A percentile compares a stretch with the other conserved stretches of the same genome.
These are phyloP conservation scores for Lactifluus subvellereus DNA, from an alignment of 768 basidiomycete genomes.

Conservation along the genomic window DNA sequence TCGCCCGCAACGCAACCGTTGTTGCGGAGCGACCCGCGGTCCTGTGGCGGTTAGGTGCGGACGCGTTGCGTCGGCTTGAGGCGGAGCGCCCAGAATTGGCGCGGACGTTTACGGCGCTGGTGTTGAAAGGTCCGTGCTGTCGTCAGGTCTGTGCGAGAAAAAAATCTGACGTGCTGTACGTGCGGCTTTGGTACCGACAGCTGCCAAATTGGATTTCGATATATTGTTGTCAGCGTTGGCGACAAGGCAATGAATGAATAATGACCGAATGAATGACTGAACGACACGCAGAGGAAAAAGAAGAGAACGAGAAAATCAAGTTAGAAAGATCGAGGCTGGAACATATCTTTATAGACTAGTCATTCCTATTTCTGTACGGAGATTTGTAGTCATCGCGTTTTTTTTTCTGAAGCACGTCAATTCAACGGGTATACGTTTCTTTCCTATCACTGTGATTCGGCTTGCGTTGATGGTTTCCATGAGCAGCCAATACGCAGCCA, in stretches of 20 bases:
- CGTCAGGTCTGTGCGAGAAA: not conserved
- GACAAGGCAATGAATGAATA: conserved; percentile 29
- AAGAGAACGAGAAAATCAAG: not conserved
- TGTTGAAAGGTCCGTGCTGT: conserved; percentile 59
- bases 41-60: conserved; percentile 72
- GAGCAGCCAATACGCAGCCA: no score
- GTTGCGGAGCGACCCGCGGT: conserved; percentile 71
- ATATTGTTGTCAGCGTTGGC: conserved; percentile 54
- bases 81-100: conserved; percentile 61
- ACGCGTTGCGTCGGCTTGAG: conserved; percentile 57
- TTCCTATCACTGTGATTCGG: no score
- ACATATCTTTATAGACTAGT: no score
- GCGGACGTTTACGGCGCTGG: conserved; percentile 56
- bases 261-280: not conserved
- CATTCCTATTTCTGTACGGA: no score
- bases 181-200: conserved; percentile 30
- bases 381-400: no score
- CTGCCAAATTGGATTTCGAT: conserved; percentile 61
- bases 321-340: not conserved
- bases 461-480: no score
- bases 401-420: no score
- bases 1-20: conserved; percentile 80
- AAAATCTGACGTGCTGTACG: not conserved
- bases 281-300: not conserved
- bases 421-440: no score